phyloP scores from a whole-genome alignment of 2,329 filamentous ascomycete genomes.

The Aspergillus jensenii region DNA sequence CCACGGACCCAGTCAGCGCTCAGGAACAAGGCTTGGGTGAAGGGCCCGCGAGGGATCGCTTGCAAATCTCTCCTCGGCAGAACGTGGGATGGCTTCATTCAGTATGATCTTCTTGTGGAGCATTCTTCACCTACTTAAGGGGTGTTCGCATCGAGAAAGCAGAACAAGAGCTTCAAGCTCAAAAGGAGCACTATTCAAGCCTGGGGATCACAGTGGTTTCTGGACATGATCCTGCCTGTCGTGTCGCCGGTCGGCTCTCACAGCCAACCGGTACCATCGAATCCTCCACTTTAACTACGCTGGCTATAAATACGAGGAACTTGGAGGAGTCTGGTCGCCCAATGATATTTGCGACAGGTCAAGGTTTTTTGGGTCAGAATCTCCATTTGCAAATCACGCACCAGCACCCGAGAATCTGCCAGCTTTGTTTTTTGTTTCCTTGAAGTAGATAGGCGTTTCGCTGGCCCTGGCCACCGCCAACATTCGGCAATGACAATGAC shows the following conservation, averaged over 20 bases:
- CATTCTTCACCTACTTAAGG: neutral
- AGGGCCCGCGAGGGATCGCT: conserved; percentile 12
- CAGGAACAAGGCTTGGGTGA: conserved; percentile 17
- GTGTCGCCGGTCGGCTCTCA: too few species aligned
- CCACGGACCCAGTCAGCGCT: conserved; percentile 13
- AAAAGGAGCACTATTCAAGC: neutral
- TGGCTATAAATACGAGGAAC: conserved; percentile 4
- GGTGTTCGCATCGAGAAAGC: neutral
- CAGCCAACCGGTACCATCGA: neutral
- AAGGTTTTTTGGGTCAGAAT: neutral
- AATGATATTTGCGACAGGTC: neutral
- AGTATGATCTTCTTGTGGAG: conserved; percentile 11
- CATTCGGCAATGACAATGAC: neutral
- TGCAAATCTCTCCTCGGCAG: conserved; percentile 11
- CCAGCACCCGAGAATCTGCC: neutral
- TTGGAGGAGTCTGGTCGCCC: neutral
- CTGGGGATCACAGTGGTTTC: neutral
- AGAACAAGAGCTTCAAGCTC: neutral
- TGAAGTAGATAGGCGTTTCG: too few species aligned
- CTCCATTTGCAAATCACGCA: neutral
- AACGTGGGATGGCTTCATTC: conserved; percentile 18
- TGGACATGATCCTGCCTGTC: too few species aligned
- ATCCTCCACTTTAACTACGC: neutral
- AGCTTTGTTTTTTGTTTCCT: neutral
- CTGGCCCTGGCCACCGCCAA: neutral